phyloP scores from a whole-genome alignment of 495 filamentous ascomycete species.

The Aspergillus funiculosus region DNA sequence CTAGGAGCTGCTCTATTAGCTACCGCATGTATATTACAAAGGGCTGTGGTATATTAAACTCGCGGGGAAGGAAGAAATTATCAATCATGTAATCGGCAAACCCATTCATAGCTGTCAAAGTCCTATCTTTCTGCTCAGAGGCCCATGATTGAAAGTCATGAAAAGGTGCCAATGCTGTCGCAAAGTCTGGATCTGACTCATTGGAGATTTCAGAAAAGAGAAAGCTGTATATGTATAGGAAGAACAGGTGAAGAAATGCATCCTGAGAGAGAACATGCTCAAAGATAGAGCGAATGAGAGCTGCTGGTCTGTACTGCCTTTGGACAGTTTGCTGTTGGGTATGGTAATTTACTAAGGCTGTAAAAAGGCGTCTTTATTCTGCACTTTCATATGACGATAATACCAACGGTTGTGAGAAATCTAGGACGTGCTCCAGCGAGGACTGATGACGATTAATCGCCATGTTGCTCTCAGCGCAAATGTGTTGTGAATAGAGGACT shows the following conservation, averaged over 20 bases:
- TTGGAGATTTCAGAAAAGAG: too few relatives aligned
- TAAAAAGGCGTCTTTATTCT: background rate
- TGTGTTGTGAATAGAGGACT: too few relatives aligned
- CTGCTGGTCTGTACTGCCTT: background rate
- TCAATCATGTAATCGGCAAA: constrained; percentile 4
- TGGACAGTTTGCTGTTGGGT: background rate
- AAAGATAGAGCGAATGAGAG: background rate
- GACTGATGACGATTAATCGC: background rate
- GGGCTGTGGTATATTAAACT: background rate
- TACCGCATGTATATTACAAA: background rate
- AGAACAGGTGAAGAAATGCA: background rate
- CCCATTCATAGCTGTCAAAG: background rate
- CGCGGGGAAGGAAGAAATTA: background rate
- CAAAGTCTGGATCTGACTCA: background rate
- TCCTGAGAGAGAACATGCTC: background rate
- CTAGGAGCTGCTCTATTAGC: background rate
- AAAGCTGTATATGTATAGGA: background rate
- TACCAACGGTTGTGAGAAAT: background rate
- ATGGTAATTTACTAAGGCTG: too few relatives aligned
- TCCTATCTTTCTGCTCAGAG: background rate
- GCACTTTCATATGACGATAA: background rate
- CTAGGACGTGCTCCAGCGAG: background rate
- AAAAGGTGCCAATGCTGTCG: background rate
- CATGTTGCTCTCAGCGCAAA: too few relatives aligned
- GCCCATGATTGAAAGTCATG: background rate